Percentiles rank a stretch among this genome's conserved stretches.
phyloP scores from a whole-genome alignment of 78 protist genomes.

The Mantamonas sphyraenae region DNA sequence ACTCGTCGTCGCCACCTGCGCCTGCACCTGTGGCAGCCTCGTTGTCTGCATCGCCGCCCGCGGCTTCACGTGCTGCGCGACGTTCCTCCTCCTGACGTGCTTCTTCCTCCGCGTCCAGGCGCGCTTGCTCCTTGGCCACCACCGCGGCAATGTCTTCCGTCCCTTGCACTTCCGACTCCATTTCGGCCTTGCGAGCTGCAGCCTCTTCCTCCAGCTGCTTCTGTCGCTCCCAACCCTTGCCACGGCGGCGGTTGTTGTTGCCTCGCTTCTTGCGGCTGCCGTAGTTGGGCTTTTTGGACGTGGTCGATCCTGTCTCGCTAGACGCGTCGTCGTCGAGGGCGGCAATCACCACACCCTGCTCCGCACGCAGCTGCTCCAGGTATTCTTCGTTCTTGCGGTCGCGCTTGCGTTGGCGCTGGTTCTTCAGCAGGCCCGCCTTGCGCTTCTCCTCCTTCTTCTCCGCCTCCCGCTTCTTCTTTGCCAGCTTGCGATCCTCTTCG shows the following conservation, averaged over 20 bases:
- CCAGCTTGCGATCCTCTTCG: neutral
- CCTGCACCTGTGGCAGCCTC: too few relatives aligned
- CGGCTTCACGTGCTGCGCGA: constrained; percentile 1
- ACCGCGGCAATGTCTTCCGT: neutral
- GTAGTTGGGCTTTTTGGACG: too few relatives aligned
- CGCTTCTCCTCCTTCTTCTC: constrained; percentile 17
- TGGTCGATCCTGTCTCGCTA: too few relatives aligned
- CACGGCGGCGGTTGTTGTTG: too few relatives aligned
- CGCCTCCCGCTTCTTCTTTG: constrained; percentile 6
- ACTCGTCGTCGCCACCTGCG: too few relatives aligned
- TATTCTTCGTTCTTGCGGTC: neutral
- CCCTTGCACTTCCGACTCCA: neutral
- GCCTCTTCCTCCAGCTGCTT: neutral
- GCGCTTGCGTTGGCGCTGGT: too few relatives aligned
- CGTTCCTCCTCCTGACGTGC: constrained; percentile 1
- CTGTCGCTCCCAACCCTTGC: too few relatives aligned
- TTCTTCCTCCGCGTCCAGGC: constrained; percentile 13
- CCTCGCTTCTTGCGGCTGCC: too few relatives aligned
- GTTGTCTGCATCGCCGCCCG: neutral
- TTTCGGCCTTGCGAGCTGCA: neutral
- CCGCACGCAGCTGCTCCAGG: too few relatives aligned
- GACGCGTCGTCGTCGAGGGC: too few relatives aligned
- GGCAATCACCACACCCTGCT: too few relatives aligned
- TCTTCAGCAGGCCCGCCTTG: neutral
- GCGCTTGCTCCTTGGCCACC: constrained; percentile 10